These are phyloP conservation scores for Ceratocystiopsis minuta DNA, from an alignment of 2,329 filamentous ascomycete species.

Conservation along the genomic window DNA sequence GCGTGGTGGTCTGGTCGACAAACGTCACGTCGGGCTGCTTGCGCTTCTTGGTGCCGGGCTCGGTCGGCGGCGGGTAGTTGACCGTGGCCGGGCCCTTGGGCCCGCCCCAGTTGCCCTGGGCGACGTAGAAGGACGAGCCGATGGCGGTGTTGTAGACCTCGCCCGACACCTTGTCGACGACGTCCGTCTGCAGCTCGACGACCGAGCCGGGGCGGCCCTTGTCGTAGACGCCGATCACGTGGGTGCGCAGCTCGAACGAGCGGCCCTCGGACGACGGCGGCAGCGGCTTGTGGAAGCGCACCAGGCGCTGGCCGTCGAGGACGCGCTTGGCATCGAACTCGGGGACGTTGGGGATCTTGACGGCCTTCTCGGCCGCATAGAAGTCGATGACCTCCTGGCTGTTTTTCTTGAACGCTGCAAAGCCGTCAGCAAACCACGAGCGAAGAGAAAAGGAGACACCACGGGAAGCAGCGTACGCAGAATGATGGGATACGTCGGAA, in stretches of 20 bases:
- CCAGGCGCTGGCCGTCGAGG: slow-evolving; percentile 68
- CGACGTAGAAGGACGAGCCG: slow-evolving; percentile 62
- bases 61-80: slow-evolving; percentile 52
- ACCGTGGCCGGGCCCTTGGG: slow-evolving; percentile 72
- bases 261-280: slow-evolving; percentile 52
- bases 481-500: slow-evolving; percentile 75
- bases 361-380: slow-evolving; percentile 49
- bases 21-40: slow-evolving; percentile 53
- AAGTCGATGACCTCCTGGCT: slow-evolving; percentile 69
- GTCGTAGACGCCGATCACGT: slow-evolving; percentile 74
- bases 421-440: slow-evolving; percentile 1
- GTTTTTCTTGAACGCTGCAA: slow-evolving; percentile 58
- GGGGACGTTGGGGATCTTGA: slow-evolving; percentile 57
- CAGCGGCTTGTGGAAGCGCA: slow-evolving; percentile 59
- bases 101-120: slow-evolving; percentile 67
- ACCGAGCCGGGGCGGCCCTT: slow-evolving; percentile 74
- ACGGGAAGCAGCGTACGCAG: too few species aligned
- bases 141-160: slow-evolving; percentile 55
- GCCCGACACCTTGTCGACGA: slow-evolving; percentile 51
- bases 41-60: slow-evolving; percentile 15
- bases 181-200: slow-evolving; percentile 57
- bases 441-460: not conserved
- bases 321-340: slow-evolving; percentile 56
- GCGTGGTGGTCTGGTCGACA: slow-evolving; percentile 49
- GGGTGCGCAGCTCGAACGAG: slow-evolving; percentile 59